Evolutionary conservation across 176 grass and related monocot species (phyloP).

Genomic region (Zoysia japonica): DNA sequence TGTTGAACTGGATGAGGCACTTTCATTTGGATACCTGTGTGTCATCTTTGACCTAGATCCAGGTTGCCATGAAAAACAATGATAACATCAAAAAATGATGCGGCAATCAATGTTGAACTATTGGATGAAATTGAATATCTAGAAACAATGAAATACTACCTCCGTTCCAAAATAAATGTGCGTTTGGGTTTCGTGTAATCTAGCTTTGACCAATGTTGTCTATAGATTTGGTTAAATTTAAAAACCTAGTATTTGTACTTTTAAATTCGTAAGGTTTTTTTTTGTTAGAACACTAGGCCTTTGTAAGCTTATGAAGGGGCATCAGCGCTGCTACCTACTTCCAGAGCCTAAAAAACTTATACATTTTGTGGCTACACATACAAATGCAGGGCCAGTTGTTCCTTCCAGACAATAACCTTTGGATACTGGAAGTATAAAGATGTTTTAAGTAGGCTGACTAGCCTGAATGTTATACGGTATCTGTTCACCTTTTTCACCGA

Average conservation of each 20-base stretch:
- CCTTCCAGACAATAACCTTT: background rate
- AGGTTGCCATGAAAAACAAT: background rate
- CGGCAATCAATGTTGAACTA: slow-evolving; percentile 2
- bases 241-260: too few relatives aligned
- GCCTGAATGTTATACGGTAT: background rate
- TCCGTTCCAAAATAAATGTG: too few relatives aligned
- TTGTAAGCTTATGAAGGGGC: slow-evolving; percentile 4
- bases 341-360: background rate
- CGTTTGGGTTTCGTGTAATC: too few relatives aligned
- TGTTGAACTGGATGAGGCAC: slow-evolving; percentile 77
- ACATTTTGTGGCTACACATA: background rate
- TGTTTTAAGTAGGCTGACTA: background rate
- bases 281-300: background rate
- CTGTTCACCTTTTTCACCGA: background rate
- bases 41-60: slow-evolving; percentile 50
- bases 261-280: too few relatives aligned
- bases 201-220: too few relatives aligned
- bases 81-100: slow-evolving; percentile 15
- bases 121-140: background rate
- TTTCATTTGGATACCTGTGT: slow-evolving; percentile 51
- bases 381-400: background rate
- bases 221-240: too few relatives aligned
- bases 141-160: background rate
- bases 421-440: background rate
- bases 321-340: background rate